Conservation (phyloP, 768 basidiomycete species). For the Tylopilus sp. region DNA sequence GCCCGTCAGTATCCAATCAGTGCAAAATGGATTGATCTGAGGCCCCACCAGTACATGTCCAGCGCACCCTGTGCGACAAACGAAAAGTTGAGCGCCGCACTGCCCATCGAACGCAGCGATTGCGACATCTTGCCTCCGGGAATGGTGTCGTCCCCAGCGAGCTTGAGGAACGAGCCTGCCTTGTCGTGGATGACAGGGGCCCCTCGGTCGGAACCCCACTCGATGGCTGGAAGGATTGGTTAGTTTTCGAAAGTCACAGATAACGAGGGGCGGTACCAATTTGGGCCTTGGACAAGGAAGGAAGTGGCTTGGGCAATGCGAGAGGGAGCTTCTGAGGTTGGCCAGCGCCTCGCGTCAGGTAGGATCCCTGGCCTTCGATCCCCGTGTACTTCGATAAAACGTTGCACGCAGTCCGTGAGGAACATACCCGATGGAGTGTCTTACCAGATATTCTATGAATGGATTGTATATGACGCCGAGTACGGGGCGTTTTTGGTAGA, state of each 20-base stretch:
- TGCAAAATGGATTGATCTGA: neutral
- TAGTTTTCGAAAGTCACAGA: neutral
- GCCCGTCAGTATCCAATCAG: neutral
- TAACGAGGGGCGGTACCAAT: conserved; percentile 42
- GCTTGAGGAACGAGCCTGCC: conserved; percentile 60
- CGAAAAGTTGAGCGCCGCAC: conserved; percentile 78
- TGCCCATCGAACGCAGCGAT: conserved; percentile 78
- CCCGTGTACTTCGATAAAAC: conserved; percentile 62
- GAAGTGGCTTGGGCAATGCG: conserved; percentile 55
- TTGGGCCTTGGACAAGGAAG: conserved; percentile 66
- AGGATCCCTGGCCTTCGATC: conserved; percentile 76
- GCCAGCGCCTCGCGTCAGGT: conserved; percentile 50
- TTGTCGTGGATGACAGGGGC: conserved; percentile 53
- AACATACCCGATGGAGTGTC: neutral
- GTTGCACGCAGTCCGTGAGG: neutral
- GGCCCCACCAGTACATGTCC: conserved; percentile 79
- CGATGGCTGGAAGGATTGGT: conserved; percentile 49
- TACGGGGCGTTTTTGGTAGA: conserved; percentile 76
- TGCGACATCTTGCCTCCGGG: conserved; percentile 81
- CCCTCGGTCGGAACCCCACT: conserved; percentile 85
- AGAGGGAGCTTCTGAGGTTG: conserved; percentile 63
- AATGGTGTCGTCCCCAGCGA: conserved; percentile 70
- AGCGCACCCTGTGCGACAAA: conserved; percentile 86
- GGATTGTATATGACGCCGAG: conserved; percentile 94
- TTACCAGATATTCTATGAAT: conserved; percentile 78